These are phyloP conservation scores for Gaultheria prostrata DNA, from an alignment of 148 eudicot genomes.

Conservation along the genomic window DNA sequence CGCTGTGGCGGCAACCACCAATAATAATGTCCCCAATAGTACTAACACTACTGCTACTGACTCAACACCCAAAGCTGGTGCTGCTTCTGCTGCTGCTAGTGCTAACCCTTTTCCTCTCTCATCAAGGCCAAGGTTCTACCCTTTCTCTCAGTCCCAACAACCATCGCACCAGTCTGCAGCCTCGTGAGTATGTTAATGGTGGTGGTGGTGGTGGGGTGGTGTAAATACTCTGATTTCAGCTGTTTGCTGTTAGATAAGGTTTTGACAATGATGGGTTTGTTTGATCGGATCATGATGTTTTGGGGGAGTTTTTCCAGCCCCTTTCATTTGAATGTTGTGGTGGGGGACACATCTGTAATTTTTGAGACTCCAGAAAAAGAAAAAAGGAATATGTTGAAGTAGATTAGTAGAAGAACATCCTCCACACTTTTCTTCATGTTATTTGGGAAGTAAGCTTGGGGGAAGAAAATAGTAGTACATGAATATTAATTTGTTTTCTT, in stretches of 20 bases:
- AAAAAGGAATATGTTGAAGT: neutral
- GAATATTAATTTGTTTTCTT: neutral
- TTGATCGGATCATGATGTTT: neutral
- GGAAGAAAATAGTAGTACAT: neutral
- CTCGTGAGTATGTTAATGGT: constrained; percentile 23
- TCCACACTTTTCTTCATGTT: constrained; percentile 12
- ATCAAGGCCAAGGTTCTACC: constrained; percentile 30
- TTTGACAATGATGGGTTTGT: constrained; percentile 17
- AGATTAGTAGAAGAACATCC: neutral
- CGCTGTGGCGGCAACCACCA: constrained; percentile 2
- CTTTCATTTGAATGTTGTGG: constrained; percentile 16
- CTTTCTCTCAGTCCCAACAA: constrained; percentile 23
- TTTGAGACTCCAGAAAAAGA: neutral
- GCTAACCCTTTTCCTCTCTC: constrained; percentile 25
- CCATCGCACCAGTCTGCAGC: constrained; percentile 31
- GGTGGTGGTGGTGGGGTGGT: constrained; percentile 7
- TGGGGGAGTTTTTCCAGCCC: constrained; percentile 14
- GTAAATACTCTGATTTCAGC: constrained; percentile 6
- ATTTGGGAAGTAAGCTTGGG: constrained; percentile 8
- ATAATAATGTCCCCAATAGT: neutral
- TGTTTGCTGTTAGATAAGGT: constrained; percentile 17
- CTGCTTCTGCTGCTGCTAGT: too few relatives aligned
- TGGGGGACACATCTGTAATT: constrained; percentile 10
- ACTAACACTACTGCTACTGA: neutral
- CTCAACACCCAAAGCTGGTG: constrained; percentile 18